Evolutionary conservation across 106 monocot species (phyloP).

Genomic region (Platanthera guangdongensis): DNA sequence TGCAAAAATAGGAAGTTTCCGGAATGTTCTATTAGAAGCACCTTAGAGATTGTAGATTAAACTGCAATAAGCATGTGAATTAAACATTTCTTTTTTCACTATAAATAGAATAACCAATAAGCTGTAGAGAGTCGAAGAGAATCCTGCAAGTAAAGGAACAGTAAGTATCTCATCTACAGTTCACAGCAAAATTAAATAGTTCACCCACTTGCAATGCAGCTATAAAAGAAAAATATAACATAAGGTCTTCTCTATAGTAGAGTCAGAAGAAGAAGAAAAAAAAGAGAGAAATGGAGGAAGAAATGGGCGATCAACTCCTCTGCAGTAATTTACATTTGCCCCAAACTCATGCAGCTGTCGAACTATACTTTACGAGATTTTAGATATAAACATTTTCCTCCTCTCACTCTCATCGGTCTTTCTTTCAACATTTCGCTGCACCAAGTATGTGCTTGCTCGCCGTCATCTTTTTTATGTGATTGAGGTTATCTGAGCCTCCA

Average conservation of each 20-base stretch:
- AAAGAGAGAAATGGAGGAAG: neutral
- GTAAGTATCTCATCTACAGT: neutral
- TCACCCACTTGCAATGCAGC: neutral
- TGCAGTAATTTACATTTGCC: conserved; percentile 7
- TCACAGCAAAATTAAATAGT: conserved; percentile 4
- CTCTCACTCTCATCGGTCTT: neutral
- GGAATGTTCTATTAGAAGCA: too few relatives aligned
- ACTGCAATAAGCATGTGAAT: too few relatives aligned
- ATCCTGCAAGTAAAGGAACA: neutral
- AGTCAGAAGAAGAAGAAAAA: neutral
- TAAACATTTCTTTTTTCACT: neutral
- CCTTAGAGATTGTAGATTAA: too few relatives aligned
- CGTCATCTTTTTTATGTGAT: neutral
- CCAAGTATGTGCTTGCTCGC: neutral
- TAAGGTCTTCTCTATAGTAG: neutral
- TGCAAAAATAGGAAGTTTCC: too few relatives aligned
- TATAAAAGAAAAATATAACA: neutral
- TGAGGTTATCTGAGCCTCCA: neutral
- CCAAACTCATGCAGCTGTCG: conserved; percentile 4
- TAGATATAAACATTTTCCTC: conserved; percentile 2
- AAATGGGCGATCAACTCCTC: neutral
- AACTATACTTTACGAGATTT: conserved; percentile 8
- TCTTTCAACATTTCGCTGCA: neutral
- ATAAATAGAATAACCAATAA: neutral
- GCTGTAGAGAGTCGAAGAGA: neutral